Evolutionary conservation across 108 stramenopile genomes (phyloP), one percentile per base, ranked within the genome.

Genomic region (Nitzschia sp.): DNA sequence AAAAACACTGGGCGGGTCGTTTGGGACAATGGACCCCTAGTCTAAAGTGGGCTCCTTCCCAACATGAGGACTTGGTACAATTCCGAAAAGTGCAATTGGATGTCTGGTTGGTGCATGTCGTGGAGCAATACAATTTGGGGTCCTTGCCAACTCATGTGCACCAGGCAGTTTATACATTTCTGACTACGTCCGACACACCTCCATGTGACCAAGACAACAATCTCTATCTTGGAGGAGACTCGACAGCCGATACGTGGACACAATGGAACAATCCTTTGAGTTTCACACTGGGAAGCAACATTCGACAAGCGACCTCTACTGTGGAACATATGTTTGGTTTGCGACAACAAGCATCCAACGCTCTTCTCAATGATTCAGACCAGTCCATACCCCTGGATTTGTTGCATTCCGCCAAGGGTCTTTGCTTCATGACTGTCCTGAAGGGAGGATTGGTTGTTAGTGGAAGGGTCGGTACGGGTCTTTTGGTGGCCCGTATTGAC

Each of bases 381-480:
- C 75, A 79, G 43, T 72, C 66, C 55, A 87, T 91, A 51, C 91
- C 91, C 10, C 56, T 86, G 22, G 88, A 87, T 74, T 76, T 93
- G 37, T 57, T 93, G 51, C 72, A 79, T 11, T 64, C 52, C 40
- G 92, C 92, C 48, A 86, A 84, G 48, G 92, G 89, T 37, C 38
- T 93, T 9, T 75, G 75, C 5, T 93, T 93, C 58, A 58, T 93
- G 51, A 88, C 89, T 7, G 86, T 93, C 11, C 44, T 87, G 70
- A 93, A 93, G 70, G 86, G 77, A 17, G 93, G 93, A 0, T 76
- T 90, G 48, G 67, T 90, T 14, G 72, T 94, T 7, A 78, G 83
- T 38, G 86, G 83, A 34, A 78, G 88, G 10, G 53, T 87, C 24
- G 93, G 93, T 26, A 94, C 89, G 7, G 93, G 93, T 10, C 53